Evolutionary conservation across 345 rosid genomes (phyloP), one percentile per base, ranked within the genome.

Genomic region (Salix caprea): DNA sequence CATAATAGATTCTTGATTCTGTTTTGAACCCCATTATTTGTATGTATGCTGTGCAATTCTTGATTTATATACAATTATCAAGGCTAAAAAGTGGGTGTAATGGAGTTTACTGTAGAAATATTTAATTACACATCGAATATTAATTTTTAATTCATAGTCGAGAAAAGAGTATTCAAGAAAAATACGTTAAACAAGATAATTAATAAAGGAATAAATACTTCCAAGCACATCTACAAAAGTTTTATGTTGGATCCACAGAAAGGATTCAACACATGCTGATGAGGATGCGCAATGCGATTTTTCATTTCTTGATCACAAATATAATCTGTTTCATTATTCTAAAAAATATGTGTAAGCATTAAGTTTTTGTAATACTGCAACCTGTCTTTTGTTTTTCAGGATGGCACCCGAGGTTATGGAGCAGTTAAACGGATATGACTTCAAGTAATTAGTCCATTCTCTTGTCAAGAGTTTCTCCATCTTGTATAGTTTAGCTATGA

Each of bases 391-490:
- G 34, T 77, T 74, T 84, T 76, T 76, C 81, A 96, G 99, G 99
- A 96, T 96, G 99, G 99, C 99, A 65, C 99, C 99, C 73, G 99
- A 96, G 87, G 99, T 96, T 77, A 89, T 96, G 99, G 98, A 96
- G 86, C 99, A 96, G 87, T 72, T 96, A 72, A 97, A 92, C 72
- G 99, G 99, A 76, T 96, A 96, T 87, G 97, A 96, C 81, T 92
- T 93, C 89, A 96, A 93, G 99, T 96, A 65, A 85, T 40, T 40
- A 10, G 89, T 84, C 54, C 73, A 54, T 26, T 77, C 61, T 77
- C 34, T 72, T 75, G 24, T 80, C 60, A 28, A 15, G 15, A 61
- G 30, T 66, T 52, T 58, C 74, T 62, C 70, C 68, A 54, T 19
- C 76, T 73, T 64, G 28, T 65, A 32, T 39, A 75, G 36, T 60